Percentiles rank a stretch among this genome's conserved stretches.
Evolutionary conservation across 2,329 filamentous ascomycete species (phyloP).

Genomic region (Tolypocladium guangdongense): DNA sequence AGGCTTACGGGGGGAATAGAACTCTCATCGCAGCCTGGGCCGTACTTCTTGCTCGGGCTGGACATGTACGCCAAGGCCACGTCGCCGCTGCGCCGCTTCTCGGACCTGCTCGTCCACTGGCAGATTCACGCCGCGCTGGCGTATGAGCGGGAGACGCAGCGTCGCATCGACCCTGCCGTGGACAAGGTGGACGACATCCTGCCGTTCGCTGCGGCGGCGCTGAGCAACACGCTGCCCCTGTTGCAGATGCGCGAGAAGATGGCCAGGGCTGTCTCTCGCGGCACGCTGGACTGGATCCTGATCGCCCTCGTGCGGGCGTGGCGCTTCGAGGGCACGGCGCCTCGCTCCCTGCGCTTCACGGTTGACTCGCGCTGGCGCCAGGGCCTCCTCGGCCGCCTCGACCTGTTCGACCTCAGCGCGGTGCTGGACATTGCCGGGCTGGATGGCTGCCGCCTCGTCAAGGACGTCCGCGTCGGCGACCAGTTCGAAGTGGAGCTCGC

Average conservation of each 20-base stretch:
- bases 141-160: conserved; percentile 26
- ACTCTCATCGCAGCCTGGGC: conserved; percentile 39
- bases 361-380: conserved; percentile 27
- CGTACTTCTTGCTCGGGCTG: conserved; percentile 46
- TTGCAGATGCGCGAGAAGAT: conserved; percentile 43
- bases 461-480: conserved; percentile 38
- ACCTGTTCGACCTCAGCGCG: conserved; percentile 39
- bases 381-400: conserved; percentile 29
- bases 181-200: conserved; percentile 26
- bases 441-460: conserved; percentile 22
- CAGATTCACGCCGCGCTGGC: conserved; percentile 51
- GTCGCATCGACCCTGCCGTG: conserved; percentile 12
- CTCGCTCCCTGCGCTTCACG: conserved; percentile 36
- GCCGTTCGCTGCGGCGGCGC: conserved; percentile 30
- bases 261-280: conserved; percentile 31
- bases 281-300: conserved; percentile 41
- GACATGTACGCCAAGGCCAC: conserved; percentile 54
- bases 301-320: conserved; percentile 51
- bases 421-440: conserved; percentile 28
- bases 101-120: conserved; percentile 54
- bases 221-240: conserved; percentile 36
- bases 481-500: conserved; percentile 43
- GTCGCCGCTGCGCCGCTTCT: conserved; percentile 54
- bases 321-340: conserved; percentile 39
- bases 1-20: conserved; percentile 35